Conservation (phyloP, 2,329 filamentous ascomycete genomes). For the Pseudocercospora macadamiae region DNA sequence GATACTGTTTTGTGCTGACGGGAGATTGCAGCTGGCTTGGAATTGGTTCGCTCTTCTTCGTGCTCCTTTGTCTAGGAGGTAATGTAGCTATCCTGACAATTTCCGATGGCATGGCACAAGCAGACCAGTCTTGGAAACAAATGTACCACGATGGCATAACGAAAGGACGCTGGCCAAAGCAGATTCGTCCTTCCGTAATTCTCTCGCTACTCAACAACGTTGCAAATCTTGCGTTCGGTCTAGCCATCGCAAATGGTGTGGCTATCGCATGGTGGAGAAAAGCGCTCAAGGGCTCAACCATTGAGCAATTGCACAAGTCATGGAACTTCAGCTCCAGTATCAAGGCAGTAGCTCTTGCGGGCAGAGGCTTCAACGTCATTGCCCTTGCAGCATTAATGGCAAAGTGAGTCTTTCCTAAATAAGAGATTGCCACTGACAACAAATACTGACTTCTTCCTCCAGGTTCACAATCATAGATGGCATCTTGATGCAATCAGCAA, state of each 20-base stretch:
- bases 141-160: background rate
- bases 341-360: slow-evolving; percentile 21
- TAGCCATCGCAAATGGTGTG: slow-evolving; percentile 29
- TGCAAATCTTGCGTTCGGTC: slow-evolving; percentile 21
- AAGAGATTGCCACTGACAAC: background rate
- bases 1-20: background rate
- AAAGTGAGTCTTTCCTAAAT: background rate
- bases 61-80: background rate
- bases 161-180: background rate
- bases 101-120: background rate
- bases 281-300: slow-evolving; percentile 27
- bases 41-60: background rate
- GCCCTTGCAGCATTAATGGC: slow-evolving; percentile 29
- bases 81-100: background rate
- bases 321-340: slow-evolving; percentile 30
- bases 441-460: background rate
- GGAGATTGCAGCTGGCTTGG: background rate
- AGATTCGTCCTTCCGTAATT: slow-evolving; percentile 20
- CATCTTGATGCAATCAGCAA: slow-evolving; percentile 5
- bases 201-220: slow-evolving; percentile 25
- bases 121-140: background rate
- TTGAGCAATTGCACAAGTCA: slow-evolving; percentile 28
- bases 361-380: slow-evolving; percentile 33
- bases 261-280: slow-evolving; percentile 33
- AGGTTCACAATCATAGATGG: slow-evolving; percentile 21